Conservation (phyloP, 306 rosid species). For the Malus domestica region ASM211411v1 NC_041794.1:3655001-3655500, state of each 20-base stretch:
- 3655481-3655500: slow-evolving; percentile 87
- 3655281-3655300: background rate
- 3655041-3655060: slow-evolving; percentile 59
- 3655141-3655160: background rate
- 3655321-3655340: slow-evolving; percentile 32
- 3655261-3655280: background rate
- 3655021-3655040: slow-evolving; percentile 49
- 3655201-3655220: too few species aligned
- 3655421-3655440: slow-evolving; percentile 51
- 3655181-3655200: too few species aligned
- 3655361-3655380: background rate
- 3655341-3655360: slow-evolving; percentile 32
- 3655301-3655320: slow-evolving; percentile 64
- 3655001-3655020: slow-evolving; percentile 48
- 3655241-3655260: too few species aligned
- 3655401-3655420: slow-evolving; percentile 50
- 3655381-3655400: slow-evolving; percentile 46
- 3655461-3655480: slow-evolving; percentile 56
- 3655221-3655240: too few species aligned
- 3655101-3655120: background rate
- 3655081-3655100: background rate
- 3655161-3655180: too few species aligned
- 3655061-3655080: slow-evolving; percentile 52
- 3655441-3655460: slow-evolving; percentile 61
- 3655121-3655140: too few species aligned